Base-by-base conservation (phyloP, 2,329 filamentous ascomycete species). In the Trichoderma atrobrunneum region DNA sequence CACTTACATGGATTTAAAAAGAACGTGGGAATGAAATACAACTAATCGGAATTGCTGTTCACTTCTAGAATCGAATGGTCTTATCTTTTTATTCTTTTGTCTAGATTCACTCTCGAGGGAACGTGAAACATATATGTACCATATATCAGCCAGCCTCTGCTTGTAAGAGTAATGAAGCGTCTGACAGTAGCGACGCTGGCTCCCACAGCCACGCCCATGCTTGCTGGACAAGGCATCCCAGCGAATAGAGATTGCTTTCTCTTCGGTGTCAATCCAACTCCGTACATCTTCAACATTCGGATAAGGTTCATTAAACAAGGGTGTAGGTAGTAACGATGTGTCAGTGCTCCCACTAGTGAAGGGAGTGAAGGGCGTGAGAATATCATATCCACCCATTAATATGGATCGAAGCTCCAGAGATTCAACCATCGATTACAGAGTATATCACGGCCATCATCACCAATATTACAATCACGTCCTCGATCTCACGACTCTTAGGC, bases 361-460 rank as follows among this genome's bases (percentile, higher is more conserved):
- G 48, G 48, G 48, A 54, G 48, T 54, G 21, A 54, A 54, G 48
- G 48, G 48, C 21, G 48, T 54, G 48, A 54, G 48, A 14, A 54
- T 54, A 54, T 54, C 48, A 54, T 54, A 14, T 61, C 30, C 18
- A 34, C 57, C n/a, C 34, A 30, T 10, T 60, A 48, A 21, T 51
- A 51, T 51, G 43, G 43, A 48, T 51, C 43, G 10, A 51, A 51
- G 43, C 43, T 51, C 11, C 43, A 21, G 43, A 54, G 48, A 51
- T 51, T 12, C 43, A 11, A 3, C 21, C n/a, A 24, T 2, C 43
- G 43, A n/a, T 10, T 10, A 32, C 39, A n/a, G 8, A 21, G 43
- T 11, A 21, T 5, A 51, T n/a, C 43, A 51, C n/a, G 43, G n/a
- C 3, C n/a, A 21, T 24, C n/a, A 7, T 51, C n/a, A 11, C 11